These are phyloP conservation scores for Hypoxylon sp. DNA, from an alignment of 2,329 filamentous ascomycete genomes.

Conservation along the genomic window DNA sequence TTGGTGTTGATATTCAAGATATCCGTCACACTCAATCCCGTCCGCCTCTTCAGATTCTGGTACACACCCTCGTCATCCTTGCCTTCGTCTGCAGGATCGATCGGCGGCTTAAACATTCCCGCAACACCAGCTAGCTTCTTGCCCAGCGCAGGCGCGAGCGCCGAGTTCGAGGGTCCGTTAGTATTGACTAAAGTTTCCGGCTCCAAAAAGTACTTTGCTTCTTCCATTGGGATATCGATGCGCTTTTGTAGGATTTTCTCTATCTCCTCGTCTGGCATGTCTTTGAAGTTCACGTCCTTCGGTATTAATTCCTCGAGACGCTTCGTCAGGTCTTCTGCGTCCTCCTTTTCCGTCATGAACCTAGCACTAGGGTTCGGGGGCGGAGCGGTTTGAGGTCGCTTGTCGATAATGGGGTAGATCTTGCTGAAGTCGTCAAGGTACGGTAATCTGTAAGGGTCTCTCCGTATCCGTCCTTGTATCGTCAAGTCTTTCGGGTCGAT, in stretches of 20 bases:
- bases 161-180: conserved; percentile 58
- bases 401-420: conserved; percentile 84
- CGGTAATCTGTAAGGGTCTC: conserved; percentile 78
- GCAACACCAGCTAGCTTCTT: conserved; percentile 67
- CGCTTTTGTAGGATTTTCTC: conserved; percentile 54
- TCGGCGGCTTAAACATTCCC: conserved; percentile 64
- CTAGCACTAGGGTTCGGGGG: conserved; percentile 70
- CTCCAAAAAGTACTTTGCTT: conserved; percentile 53
- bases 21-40: conserved; percentile 67
- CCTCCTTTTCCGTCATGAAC: conserved; percentile 75
- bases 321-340: conserved; percentile 69
- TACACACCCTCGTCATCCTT: conserved; percentile 67
- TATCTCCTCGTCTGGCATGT: conserved; percentile 67
- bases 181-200: conserved; percentile 56
- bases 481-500: conserved; percentile 82
- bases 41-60: conserved; percentile 68
- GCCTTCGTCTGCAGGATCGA: conserved; percentile 66
- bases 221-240: conserved; percentile 44
- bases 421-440: conserved; percentile 88
- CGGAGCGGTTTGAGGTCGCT: conserved; percentile 67
- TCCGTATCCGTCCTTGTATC: conserved; percentile 78
- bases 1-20: conserved; percentile 75
- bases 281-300: conserved; percentile 62
- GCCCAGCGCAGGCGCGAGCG: conserved; percentile 65
- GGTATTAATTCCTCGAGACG: conserved; percentile 62